Evolutionary conservation across 2,329 filamentous ascomycete genomes (phyloP).

Genomic region (Curvularia sp.): DNA sequence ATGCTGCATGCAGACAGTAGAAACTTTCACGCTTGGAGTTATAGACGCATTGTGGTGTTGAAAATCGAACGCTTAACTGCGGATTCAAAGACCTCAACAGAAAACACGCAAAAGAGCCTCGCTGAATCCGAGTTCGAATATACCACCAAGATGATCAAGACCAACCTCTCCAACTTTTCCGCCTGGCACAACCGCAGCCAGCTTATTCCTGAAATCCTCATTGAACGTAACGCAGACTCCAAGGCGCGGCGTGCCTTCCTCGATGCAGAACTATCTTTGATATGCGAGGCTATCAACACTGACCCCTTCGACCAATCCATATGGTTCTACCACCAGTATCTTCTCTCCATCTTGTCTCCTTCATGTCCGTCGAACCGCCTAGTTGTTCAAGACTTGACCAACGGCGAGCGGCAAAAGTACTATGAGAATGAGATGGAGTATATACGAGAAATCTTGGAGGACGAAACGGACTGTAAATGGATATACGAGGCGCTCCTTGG

Average conservation of each 20-base stretch:
- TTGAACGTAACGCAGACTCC: conserved; percentile 71
- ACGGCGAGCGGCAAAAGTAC: conserved; percentile 69
- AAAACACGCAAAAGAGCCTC: conserved; percentile 60
- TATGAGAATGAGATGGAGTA: conserved; percentile 75
- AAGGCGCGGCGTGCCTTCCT: conserved; percentile 72
- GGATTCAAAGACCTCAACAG: conserved; percentile 2
- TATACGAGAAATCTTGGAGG: conserved; percentile 72
- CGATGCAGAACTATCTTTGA: conserved; percentile 76
- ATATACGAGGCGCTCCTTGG: conserved; percentile 87
- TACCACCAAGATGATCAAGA: conserved; percentile 84
- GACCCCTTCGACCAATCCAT: conserved; percentile 94
- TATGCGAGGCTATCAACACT: conserved; percentile 81
- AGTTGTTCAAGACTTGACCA: conserved; percentile 70
- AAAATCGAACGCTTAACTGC: conserved; percentile 69
- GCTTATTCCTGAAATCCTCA: conserved; percentile 77
- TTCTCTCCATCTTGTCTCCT: conserved; percentile 71
- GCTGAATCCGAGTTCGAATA: conserved; percentile 85
- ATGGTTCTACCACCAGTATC: conserved; percentile 95
- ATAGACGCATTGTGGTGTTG: conserved; percentile 79
- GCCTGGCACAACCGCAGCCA: conserved; percentile 93
- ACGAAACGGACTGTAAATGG: conserved; percentile 79
- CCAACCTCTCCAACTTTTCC: conserved; percentile 93
- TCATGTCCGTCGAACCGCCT: conserved; percentile 59
- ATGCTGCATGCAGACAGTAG: conserved; percentile 87
- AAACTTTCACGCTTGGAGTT: conserved; percentile 98